Evolutionary conservation across 2,329 filamentous ascomycete species (phyloP).

Genomic region (Aspergillus felis): DNA sequence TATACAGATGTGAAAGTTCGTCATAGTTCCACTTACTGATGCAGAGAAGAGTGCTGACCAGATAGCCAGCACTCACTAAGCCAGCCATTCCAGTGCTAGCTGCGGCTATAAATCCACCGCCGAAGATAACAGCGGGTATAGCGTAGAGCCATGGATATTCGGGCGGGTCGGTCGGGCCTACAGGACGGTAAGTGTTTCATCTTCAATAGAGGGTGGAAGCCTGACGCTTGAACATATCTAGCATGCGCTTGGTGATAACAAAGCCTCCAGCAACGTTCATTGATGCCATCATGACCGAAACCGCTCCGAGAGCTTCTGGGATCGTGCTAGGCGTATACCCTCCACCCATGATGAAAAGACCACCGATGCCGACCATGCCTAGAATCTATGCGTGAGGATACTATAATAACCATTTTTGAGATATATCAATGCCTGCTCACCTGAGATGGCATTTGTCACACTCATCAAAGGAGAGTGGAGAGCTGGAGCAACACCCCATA

Average conservation of each 20-base stretch:
- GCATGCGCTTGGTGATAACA: constrained; percentile 87
- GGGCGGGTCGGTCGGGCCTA: constrained; percentile 73
- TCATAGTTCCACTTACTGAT: constrained; percentile 51
- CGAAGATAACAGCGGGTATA: constrained; percentile 71
- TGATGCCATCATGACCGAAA: constrained; percentile 78
- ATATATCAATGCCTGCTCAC: constrained; percentile 34
- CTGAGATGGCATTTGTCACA: constrained; percentile 88
- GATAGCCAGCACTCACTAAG: constrained; percentile 80
- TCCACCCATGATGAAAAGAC: constrained; percentile 83
- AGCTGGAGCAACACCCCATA: constrained; percentile 81
- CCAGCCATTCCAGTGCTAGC: constrained; percentile 78
- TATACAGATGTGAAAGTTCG: neutral
- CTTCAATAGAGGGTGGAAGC: constrained; percentile 1
- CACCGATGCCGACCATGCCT: constrained; percentile 82
- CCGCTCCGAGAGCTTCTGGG: constrained; percentile 72
- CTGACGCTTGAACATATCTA: constrained; percentile 81
- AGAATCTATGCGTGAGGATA: neutral
- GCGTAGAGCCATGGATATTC: constrained; percentile 88
- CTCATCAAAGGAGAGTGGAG: constrained; percentile 89
- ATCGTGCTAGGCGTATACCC: constrained; percentile 73
- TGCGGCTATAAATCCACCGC: constrained; percentile 75
- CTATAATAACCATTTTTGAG: constrained; percentile 14
- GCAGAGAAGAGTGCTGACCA: constrained; percentile 79
- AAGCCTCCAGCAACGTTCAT: constrained; percentile 88
- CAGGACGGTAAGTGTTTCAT: constrained; percentile 22